These are phyloP conservation scores for Pleurotus tuoliensis DNA, from an alignment of 768 basidiomycete species.

Conservation along the genomic window DNA sequence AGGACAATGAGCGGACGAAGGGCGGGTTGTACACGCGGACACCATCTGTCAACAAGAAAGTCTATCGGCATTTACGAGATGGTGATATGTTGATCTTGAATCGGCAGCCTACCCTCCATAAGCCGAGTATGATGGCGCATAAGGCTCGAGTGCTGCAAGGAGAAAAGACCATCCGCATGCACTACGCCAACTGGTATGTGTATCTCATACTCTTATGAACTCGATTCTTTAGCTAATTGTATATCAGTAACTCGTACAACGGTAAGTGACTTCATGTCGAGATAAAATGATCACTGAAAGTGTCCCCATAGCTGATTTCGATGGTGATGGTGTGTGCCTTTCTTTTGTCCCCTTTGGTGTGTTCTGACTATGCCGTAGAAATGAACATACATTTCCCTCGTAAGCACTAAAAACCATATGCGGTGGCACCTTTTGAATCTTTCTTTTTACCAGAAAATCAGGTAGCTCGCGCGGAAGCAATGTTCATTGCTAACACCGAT, in stretches of 20 bases:
- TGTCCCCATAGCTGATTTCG: slow-evolving; percentile 69
- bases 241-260: slow-evolving; percentile 91
- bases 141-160: slow-evolving; percentile 87
- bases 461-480: slow-evolving; percentile 90
- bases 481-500: slow-evolving; percentile 94
- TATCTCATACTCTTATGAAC: background rate
- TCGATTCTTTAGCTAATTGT: no score
- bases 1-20: slow-evolving; percentile 61
- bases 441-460: slow-evolving; percentile 67
- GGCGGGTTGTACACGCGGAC: slow-evolving; percentile 74
- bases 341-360: slow-evolving; percentile 2
- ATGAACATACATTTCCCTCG: slow-evolving; percentile 99
- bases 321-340: slow-evolving; percentile 70
- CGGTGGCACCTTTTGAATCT: background rate
- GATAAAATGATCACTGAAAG: background rate
- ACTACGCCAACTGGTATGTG: slow-evolving; percentile 95
- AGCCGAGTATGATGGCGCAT: slow-evolving; percentile 99
- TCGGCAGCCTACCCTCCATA: slow-evolving; percentile 97
- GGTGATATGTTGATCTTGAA: slow-evolving; percentile 96
- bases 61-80: slow-evolving; percentile 90
- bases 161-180: slow-evolving; percentile 99
- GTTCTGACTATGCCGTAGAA: slow-evolving; percentile 45
- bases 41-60: slow-evolving; percentile 89
- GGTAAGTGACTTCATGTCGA: slow-evolving; percentile 41
- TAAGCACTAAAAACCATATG: slow-evolving; percentile 33